These are phyloP conservation scores for Sanguinoderma infundibulare DNA, from an alignment of 1,284 basidiomycete species.

Conservation along the genomic window DNA sequence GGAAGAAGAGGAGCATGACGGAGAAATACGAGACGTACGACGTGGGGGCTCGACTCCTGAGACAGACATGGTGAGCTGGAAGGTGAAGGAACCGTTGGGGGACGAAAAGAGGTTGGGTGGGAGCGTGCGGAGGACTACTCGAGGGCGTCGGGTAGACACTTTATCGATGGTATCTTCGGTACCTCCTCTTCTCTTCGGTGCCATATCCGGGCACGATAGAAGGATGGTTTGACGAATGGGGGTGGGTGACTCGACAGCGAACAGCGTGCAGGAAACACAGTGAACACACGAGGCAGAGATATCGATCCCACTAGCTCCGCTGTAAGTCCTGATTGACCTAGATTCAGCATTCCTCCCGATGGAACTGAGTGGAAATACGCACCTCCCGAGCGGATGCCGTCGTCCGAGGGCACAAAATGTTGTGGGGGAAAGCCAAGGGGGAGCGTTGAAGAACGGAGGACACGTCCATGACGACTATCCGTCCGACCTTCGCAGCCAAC, in stretches of 20 bases:
- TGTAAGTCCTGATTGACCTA: not conserved
- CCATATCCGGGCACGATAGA: conserved; percentile 1
- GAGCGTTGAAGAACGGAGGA: not conserved
- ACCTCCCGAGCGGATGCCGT: not conserved
- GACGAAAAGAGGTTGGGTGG: not conserved
- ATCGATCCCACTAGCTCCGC: not conserved
- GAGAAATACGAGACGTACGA: not conserved
- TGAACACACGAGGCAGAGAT: conserved; percentile 3
- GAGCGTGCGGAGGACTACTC: conserved; percentile 5
- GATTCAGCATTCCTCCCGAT: not conserved
- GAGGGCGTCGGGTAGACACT: not conserved
- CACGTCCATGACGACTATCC: not conserved
- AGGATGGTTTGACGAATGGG: conserved; percentile 1
- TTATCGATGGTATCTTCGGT: conserved; percentile 7
- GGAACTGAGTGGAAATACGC: not conserved
- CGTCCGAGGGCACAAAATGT: not conserved
- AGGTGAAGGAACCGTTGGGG: not conserved
- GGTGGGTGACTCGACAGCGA: conserved; percentile 1
- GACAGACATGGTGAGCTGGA: conserved; percentile 2
- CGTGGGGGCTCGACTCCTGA: not conserved
- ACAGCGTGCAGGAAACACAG: not conserved
- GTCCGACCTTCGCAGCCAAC: too few species aligned
- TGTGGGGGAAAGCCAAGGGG: not conserved
- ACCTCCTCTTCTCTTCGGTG: not conserved
- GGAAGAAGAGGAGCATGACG: not conserved